Percentiles rank a stretch among this genome's conserved stretches.
These are phyloP conservation scores for Blastobotrys serpentis DNA, from an alignment of 1,139 yeast species.

Conservation along the genomic window DNA sequence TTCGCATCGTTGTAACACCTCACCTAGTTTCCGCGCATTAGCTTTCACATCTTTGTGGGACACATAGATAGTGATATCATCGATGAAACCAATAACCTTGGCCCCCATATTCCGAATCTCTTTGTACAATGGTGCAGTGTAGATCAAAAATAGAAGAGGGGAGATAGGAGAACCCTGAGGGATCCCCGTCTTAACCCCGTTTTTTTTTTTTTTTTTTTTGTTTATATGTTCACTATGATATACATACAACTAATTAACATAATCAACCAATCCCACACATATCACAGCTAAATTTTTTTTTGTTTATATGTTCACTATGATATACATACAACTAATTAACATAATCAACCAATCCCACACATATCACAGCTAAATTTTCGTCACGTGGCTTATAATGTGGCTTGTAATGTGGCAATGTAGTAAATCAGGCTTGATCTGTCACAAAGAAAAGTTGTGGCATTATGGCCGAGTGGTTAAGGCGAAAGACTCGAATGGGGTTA, in stretches of 20 bases:
- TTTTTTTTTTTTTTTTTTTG: too few relatives aligned
- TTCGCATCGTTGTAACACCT: too few relatives aligned
- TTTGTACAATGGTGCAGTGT: conserved; percentile 21
- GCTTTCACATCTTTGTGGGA: conserved; percentile 6
- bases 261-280: too few relatives aligned
- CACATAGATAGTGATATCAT: conserved; percentile 22
- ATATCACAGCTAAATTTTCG: background rate
- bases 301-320: background rate
- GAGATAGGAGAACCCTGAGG: conserved; percentile 26
- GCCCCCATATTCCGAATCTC: conserved; percentile 15
- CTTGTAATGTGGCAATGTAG: too few relatives aligned
- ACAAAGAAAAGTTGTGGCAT: too few relatives aligned
- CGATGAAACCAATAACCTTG: conserved; percentile 20
- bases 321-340: background rate
- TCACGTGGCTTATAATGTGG: too few relatives aligned
- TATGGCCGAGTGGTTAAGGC: conserved; percentile 81
- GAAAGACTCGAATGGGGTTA: conserved; percentile 70
- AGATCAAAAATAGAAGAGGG: conserved; percentile 23
- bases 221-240: too few relatives aligned
- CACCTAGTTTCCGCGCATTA: conserved; percentile 9
- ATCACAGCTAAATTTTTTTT: too few relatives aligned
- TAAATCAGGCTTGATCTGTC: too few relatives aligned
- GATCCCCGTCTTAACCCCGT: conserved; percentile 16
- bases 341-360: background rate
- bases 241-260: background rate